Percentiles rank a stretch among this genome's conserved stretches.
phyloP scores from a whole-genome alignment of 2,329 filamentous ascomycete genomes.

The Parastagonospora nodorum region DNA sequence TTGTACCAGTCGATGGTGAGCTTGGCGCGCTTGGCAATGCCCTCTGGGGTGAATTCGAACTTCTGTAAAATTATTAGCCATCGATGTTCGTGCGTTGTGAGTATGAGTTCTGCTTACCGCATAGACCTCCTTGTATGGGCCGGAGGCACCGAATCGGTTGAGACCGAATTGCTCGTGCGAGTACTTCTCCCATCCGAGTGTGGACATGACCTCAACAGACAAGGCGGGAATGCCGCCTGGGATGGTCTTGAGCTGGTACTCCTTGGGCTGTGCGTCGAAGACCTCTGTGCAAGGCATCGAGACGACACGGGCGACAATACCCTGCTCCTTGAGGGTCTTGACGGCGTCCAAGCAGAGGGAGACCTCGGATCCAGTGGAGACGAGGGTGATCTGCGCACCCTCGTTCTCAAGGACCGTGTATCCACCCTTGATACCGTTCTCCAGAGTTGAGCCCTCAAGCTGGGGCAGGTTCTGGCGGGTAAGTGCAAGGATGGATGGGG shows the following conservation, averaged over 20 bases:
- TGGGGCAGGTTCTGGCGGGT: slow-evolving; percentile 98
- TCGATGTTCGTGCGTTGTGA: slow-evolving; percentile 33
- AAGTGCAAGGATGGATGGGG: slow-evolving; percentile 89
- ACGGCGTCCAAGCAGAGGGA: slow-evolving; percentile 89
- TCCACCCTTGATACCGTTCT: slow-evolving; percentile 90
- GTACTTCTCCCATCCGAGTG: slow-evolving; percentile 98
- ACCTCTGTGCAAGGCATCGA: slow-evolving; percentile 97
- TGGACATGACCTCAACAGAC: slow-evolving; percentile 95
- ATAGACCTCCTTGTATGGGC: slow-evolving; percentile 98
- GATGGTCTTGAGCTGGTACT: slow-evolving; percentile 90
- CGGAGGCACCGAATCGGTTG: slow-evolving; percentile 97
- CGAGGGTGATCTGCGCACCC: slow-evolving; percentile 83
- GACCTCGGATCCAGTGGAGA: slow-evolving; percentile 96
- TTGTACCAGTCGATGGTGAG: slow-evolving; percentile 98
- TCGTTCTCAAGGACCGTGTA: slow-evolving; percentile 87
- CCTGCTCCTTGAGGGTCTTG: slow-evolving; percentile 87
- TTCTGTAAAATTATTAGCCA: slow-evolving; percentile 67
- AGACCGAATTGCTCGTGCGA: slow-evolving; percentile 99
- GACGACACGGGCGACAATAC: slow-evolving; percentile 86
- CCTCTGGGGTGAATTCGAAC: slow-evolving; percentile 99
- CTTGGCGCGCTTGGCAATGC: slow-evolving; percentile 90
- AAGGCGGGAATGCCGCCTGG: slow-evolving; percentile 92
- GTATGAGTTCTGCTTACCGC: slow-evolving; percentile 57
- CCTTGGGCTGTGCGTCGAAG: slow-evolving; percentile 91
- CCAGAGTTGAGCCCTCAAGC: slow-evolving; percentile 90